These are phyloP conservation scores for Hypoxylon sp. DNA, from an alignment of 2,329 filamentous ascomycete species.

Conservation along the genomic window DNA sequence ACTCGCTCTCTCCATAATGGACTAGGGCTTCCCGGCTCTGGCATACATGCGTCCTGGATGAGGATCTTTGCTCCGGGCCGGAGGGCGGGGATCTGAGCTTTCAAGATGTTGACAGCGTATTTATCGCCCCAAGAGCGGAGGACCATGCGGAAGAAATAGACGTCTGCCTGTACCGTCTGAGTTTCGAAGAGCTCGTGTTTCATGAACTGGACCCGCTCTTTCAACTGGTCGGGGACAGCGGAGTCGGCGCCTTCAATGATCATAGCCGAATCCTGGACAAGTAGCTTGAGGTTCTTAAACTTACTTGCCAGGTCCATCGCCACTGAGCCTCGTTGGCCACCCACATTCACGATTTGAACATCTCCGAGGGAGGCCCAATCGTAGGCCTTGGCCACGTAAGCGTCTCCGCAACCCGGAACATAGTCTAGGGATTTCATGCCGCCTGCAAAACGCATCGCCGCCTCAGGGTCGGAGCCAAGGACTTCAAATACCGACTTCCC, in stretches of 20 bases:
- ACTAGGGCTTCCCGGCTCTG: conserved; percentile 27
- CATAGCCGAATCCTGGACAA: conserved; percentile 44
- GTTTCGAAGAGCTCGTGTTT: conserved; percentile 42
- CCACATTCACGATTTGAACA: conserved; percentile 40
- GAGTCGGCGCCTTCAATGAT: conserved; percentile 40
- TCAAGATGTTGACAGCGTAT: conserved; percentile 42
- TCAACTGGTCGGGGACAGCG: conserved; percentile 36
- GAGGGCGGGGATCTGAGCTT: conserved; percentile 46
- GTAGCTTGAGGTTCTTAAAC: conserved; percentile 39
- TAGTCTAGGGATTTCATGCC: conserved; percentile 37
- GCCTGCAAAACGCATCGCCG: conserved; percentile 30
- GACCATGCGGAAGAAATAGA: conserved; percentile 45
- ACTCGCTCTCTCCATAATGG: conserved; percentile 39
- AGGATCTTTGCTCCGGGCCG: conserved; percentile 42
- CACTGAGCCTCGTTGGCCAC: conserved; percentile 41
- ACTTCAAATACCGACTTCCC: conserved; percentile 33
- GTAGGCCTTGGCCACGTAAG: conserved; percentile 36
- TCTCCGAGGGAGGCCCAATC: conserved; percentile 47
- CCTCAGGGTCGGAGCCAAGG: conserved; percentile 20
- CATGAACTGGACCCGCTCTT: conserved; percentile 44
- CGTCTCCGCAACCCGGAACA: conserved; percentile 34
- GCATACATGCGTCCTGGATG: conserved; percentile 41
- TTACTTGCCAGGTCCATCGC: conserved; percentile 42
- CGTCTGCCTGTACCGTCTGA: conserved; percentile 44
- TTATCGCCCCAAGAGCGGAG: conserved; percentile 45